Evolutionary conservation across 2,329 filamentous ascomycete genomes (phyloP).

Genomic region (Coniochaeta sp.): DNA sequence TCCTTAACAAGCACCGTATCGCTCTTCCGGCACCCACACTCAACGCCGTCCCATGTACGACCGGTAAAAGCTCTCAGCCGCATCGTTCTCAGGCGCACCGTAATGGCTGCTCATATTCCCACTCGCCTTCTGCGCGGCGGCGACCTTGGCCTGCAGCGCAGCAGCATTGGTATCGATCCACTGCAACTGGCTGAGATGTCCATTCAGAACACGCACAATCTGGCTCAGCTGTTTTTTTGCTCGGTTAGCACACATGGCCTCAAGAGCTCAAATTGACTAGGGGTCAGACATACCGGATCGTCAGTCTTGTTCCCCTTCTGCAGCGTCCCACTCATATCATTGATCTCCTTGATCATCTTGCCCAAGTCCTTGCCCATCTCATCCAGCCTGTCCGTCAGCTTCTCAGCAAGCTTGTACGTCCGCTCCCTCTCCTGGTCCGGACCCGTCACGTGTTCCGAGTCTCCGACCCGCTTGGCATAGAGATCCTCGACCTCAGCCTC

Average conservation of each 20-base stretch:
- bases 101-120: slow-evolving; percentile 52
- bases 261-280: neutral
- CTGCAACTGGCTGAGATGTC: slow-evolving; percentile 84
- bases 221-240: slow-evolving; percentile 67
- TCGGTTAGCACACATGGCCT: slow-evolving; percentile 11
- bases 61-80: slow-evolving; percentile 83
- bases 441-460: slow-evolving; percentile 68
- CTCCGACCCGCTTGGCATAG: slow-evolving; percentile 71
- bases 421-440: slow-evolving; percentile 93
- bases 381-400: slow-evolving; percentile 80
- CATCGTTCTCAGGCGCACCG: slow-evolving; percentile 57
- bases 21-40: neutral
- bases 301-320: slow-evolving; percentile 85
- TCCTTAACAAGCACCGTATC: neutral
- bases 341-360: slow-evolving; percentile 98
- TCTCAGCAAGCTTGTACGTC: slow-evolving; percentile 94
- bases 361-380: slow-evolving; percentile 89
- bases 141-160: slow-evolving; percentile 74
- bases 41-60: slow-evolving; percentile 74
- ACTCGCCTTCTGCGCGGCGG: slow-evolving; percentile 71
- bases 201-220: slow-evolving; percentile 91
- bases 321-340: slow-evolving; percentile 80
- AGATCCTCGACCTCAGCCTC: slow-evolving; percentile 87
- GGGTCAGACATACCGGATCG: slow-evolving; percentile 57
- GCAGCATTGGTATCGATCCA: slow-evolving; percentile 85